Evolutionary conservation across 2,329 filamentous ascomycete species (phyloP).

Genomic region (Plectosphaerella cucumerina): DNA sequence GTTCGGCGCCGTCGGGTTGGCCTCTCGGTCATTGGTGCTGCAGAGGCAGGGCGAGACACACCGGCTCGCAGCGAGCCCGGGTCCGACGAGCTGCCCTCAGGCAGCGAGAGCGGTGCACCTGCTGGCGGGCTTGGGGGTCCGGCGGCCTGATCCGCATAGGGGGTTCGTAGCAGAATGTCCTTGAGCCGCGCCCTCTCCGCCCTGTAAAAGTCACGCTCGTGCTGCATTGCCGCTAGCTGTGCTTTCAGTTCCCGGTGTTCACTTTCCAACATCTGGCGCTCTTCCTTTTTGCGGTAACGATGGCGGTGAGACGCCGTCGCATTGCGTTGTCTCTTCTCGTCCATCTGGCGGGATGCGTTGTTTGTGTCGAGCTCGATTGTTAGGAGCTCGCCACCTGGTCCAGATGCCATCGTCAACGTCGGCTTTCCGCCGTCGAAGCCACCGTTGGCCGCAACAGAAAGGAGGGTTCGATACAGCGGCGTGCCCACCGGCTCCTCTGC

Average conservation of each 20-base stretch:
- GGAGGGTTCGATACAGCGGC: conserved; percentile 15
- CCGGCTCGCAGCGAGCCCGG: conserved; percentile 21
- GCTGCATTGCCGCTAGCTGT: conserved; percentile 47
- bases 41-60: conserved; percentile 27
- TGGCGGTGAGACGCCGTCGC: conserved; percentile 83
- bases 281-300: conserved; percentile 75
- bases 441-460: conserved; percentile 9
- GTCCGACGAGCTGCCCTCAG: conserved; percentile 30
- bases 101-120: conserved; percentile 25
- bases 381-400: conserved; percentile 28
- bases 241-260: conserved; percentile 62
- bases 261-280: conserved; percentile 66
- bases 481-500: conserved; percentile 15
- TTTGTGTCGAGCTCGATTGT: conserved; percentile 71
- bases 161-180: conserved; percentile 58
- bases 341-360: conserved; percentile 75
- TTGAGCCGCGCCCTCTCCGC: conserved; percentile 68
- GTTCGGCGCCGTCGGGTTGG: conserved; percentile 42
- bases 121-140: conserved; percentile 48
- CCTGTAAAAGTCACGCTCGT: conserved; percentile 70
- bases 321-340: conserved; percentile 82
- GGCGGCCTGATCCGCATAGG: conserved; percentile 48
- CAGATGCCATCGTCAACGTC: conserved; percentile 17
- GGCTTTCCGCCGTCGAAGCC: conserved; percentile 11
- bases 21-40: conserved; percentile 41